Evolutionary conservation across 495 filamentous ascomycete species (phyloP).

Genomic region (Penicillium canescens): DNA sequence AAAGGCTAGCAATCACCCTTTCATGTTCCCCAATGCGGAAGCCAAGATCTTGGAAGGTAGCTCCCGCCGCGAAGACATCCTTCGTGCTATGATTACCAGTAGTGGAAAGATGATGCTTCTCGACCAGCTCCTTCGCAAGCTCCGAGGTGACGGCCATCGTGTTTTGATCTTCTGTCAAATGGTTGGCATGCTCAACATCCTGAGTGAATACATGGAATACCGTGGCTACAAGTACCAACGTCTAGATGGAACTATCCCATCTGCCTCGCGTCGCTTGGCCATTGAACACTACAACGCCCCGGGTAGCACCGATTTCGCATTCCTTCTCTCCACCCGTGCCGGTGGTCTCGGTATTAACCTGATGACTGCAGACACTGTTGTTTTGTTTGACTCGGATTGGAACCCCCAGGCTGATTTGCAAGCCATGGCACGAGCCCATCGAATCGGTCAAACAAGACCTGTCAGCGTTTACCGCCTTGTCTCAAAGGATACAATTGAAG

Average conservation of each 20-base stretch:
- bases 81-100: slow-evolving; percentile 88
- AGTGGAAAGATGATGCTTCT: slow-evolving; percentile 99
- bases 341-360: slow-evolving; percentile 97
- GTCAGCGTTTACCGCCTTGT: slow-evolving; percentile 95
- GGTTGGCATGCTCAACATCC: slow-evolving; percentile 97
- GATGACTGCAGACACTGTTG: slow-evolving; percentile 98
- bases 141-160: slow-evolving; percentile 88
- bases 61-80: slow-evolving; percentile 77
- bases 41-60: slow-evolving; percentile 78
- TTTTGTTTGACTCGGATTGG: slow-evolving; percentile 99
- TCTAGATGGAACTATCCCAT: slow-evolving; percentile 91
- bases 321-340: slow-evolving; percentile 90
- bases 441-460: slow-evolving; percentile 93
- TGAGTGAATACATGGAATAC: slow-evolving; percentile 87
- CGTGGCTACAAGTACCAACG: slow-evolving; percentile 91
- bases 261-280: slow-evolving; percentile 78
- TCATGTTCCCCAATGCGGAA: slow-evolving; percentile 94
- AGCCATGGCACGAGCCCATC: slow-evolving; percentile 96
- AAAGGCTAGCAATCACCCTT: slow-evolving; percentile 97
- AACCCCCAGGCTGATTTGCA: slow-evolving; percentile 98
- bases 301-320: slow-evolving; percentile 92
- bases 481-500: slow-evolving; percentile 96
- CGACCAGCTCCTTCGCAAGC: slow-evolving; percentile 86
- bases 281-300: slow-evolving; percentile 98
- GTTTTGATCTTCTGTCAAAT: slow-evolving; percentile 99